These are phyloP conservation scores for Neospermospora avenae DNA, from an alignment of 2,329 filamentous ascomycete species.

Conservation along the genomic window DNA sequence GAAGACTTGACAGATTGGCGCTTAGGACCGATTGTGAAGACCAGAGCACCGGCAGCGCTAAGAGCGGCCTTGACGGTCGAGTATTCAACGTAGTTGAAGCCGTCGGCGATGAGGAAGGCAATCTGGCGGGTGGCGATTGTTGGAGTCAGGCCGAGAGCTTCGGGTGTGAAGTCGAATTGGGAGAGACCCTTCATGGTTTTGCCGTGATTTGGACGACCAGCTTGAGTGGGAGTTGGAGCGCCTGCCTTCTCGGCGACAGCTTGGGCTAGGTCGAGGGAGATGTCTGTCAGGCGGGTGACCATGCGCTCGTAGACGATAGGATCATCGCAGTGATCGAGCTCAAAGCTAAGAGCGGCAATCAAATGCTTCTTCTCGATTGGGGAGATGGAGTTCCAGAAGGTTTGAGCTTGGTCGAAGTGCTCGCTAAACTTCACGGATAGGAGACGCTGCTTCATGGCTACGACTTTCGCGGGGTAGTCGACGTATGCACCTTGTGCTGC, in stretches of 20 bases:
- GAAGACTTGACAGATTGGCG: slow-evolving; percentile 57
- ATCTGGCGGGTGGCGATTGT: slow-evolving; percentile 70
- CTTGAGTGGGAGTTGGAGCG: slow-evolving; percentile 53
- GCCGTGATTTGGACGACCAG: slow-evolving; percentile 58
- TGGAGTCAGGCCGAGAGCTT: slow-evolving; percentile 43
- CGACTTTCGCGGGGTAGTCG: slow-evolving; percentile 63
- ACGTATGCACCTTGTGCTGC: slow-evolving; percentile 63
- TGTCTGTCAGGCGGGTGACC: slow-evolving; percentile 64
- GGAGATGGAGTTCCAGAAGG: slow-evolving; percentile 78
- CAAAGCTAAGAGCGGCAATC: slow-evolving; percentile 59
- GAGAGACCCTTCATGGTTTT: slow-evolving; percentile 65
- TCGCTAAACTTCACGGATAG: slow-evolving; percentile 73
- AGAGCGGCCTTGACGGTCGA: slow-evolving; percentile 62
- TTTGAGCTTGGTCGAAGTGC: slow-evolving; percentile 72
- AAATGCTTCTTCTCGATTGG: slow-evolving; percentile 64
- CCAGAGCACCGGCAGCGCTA: slow-evolving; percentile 59
- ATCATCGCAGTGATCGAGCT: slow-evolving; percentile 80
- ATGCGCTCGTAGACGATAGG: slow-evolving; percentile 71
- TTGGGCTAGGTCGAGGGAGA: slow-evolving; percentile 67
- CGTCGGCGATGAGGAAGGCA: slow-evolving; percentile 74
- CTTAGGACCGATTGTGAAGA: slow-evolving; percentile 69
- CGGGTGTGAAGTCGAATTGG: slow-evolving; percentile 64
- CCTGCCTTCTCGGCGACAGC: slow-evolving; percentile 69
- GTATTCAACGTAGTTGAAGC: slow-evolving; percentile 67
- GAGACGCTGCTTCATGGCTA: slow-evolving; percentile 67